Evolutionary conservation across 306 rosid genomes (phyloP).

Genomic region (Crotalaria pallida): DNA sequence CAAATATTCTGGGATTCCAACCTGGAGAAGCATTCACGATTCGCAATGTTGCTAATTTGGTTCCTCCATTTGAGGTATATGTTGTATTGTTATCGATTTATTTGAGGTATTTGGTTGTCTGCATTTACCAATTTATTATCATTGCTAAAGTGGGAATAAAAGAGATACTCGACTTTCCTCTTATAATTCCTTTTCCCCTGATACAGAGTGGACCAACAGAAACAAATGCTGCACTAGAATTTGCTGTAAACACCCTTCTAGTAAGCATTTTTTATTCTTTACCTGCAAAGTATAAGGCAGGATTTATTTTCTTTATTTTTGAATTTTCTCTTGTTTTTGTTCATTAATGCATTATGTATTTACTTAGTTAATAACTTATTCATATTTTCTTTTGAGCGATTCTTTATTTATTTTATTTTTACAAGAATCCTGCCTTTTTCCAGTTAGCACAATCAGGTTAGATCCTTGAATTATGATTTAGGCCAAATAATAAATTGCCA

Average conservation of each 20-base stretch:
- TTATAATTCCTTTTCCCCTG: conserved; percentile 17
- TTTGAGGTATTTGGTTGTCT: conserved; percentile 19
- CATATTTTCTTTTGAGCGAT: background rate
- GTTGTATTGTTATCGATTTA: conserved; percentile 3
- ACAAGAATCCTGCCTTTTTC: background rate
- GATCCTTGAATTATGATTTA: background rate
- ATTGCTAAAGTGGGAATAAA: background rate
- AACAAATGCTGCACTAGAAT: conserved; percentile 91
- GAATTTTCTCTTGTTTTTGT: background rate
- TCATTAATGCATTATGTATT: background rate
- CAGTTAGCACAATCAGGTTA: background rate
- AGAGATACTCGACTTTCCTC: background rate
- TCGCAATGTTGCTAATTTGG: conserved; percentile 92
- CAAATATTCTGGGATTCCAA: conserved; percentile 76
- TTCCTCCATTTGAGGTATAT: conserved; percentile 75
- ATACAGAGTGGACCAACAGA: conserved; percentile 83
- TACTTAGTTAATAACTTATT: background rate
- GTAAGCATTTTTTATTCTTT: conserved; percentile 36
- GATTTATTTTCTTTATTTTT: conserved; percentile 6
- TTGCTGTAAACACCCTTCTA: conserved; percentile 70
- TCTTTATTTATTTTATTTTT: background rate
- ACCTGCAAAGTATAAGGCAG: background rate
- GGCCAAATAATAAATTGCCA: background rate
- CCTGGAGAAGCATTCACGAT: conserved; percentile 91
- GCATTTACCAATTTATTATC: background rate